A percentile compares a stretch with the other conserved stretches of the same genome.
phyloP scores from a whole-genome alignment of 1,284 basidiomycete genomes.

The Heliocybe sulcata region DNA sequence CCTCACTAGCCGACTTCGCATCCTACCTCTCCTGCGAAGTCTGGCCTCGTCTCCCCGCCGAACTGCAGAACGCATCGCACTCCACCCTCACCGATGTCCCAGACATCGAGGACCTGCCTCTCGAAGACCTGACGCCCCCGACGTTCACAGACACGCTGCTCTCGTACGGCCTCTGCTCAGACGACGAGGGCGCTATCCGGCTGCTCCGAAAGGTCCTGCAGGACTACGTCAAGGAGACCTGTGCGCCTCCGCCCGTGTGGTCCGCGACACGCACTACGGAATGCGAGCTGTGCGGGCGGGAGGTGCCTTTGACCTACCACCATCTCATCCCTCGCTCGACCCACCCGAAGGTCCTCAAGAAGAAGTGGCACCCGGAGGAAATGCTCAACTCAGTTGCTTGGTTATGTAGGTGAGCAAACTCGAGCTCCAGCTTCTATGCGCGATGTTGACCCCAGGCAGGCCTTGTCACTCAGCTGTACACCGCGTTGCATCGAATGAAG shows the following conservation, averaged over 20 bases:
- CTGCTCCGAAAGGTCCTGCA: slow-evolving; percentile 33
- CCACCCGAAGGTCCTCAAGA: slow-evolving; percentile 44
- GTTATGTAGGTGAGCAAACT: slow-evolving; percentile 37
- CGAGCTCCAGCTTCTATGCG: not conserved
- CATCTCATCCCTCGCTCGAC: slow-evolving; percentile 48
- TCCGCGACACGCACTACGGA: slow-evolving; percentile 38
- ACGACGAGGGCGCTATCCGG: slow-evolving; percentile 27
- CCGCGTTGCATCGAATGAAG: slow-evolving; percentile 38
- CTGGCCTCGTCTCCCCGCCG: slow-evolving; percentile 32
- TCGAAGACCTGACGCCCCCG: slow-evolving; percentile 25
- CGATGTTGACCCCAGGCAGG: slow-evolving; percentile 9
- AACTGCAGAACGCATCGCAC: slow-evolving; percentile 29
- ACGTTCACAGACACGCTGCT: slow-evolving; percentile 40
- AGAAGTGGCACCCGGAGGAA: slow-evolving; percentile 42
- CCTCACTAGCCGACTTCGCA: slow-evolving; percentile 41
- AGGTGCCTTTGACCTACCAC: slow-evolving; percentile 49
- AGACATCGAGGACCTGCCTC: slow-evolving; percentile 24
- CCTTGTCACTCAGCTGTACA: slow-evolving; percentile 49
- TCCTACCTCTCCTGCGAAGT: slow-evolving; percentile 41
- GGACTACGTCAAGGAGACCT: slow-evolving; percentile 34
- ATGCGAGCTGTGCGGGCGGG: slow-evolving; percentile 50
- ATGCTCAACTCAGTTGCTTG: slow-evolving; percentile 51
- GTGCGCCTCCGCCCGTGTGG: slow-evolving; percentile 39
- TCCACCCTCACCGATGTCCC: slow-evolving; percentile 22
- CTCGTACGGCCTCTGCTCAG: slow-evolving; percentile 35